phyloP scores from a whole-genome alignment of 2,329 filamentous ascomycete genomes.

The Amauroascus niger region DNA sequence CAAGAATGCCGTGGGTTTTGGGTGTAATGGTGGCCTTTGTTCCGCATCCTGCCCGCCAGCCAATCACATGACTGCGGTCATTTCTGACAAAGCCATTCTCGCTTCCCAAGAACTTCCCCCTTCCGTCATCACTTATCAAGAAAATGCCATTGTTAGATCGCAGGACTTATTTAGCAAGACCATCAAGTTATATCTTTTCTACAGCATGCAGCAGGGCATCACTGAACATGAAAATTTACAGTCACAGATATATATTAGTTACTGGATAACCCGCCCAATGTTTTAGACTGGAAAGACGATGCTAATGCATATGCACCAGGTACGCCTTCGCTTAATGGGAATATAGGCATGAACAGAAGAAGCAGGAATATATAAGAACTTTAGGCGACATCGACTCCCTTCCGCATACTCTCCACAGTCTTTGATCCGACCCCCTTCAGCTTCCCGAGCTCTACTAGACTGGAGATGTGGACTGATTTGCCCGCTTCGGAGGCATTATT shows the following conservation, averaged over 20 bases:
- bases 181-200: no score
- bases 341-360: not conserved
- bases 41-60: constrained; percentile 7
- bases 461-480: constrained; percentile 25
- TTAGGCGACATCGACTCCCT: constrained; percentile 26
- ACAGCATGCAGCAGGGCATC: no score
- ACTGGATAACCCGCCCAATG: no score
- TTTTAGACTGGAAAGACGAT: no score
- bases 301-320: not conserved
- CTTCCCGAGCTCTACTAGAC: constrained; percentile 33
- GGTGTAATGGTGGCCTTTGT: constrained; percentile 13
- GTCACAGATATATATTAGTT: no score
- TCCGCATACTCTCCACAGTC: constrained; percentile 41
- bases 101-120: no score
- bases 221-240: not conserved
- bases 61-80: constrained; percentile 7
- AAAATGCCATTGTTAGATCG: no score
- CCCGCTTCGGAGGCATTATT: constrained; percentile 14
- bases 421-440: constrained; percentile 39
- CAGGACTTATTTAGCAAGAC: no score
- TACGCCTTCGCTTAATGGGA: constrained; percentile 7
- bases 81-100: not conserved
- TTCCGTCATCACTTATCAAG: no score
- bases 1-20: constrained; percentile 7
- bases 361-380: not conserved